These are phyloP conservation scores for Hypsizygus ulmarius DNA, from an alignment of 1,284 basidiomycete species.

Conservation along the genomic window DNA sequence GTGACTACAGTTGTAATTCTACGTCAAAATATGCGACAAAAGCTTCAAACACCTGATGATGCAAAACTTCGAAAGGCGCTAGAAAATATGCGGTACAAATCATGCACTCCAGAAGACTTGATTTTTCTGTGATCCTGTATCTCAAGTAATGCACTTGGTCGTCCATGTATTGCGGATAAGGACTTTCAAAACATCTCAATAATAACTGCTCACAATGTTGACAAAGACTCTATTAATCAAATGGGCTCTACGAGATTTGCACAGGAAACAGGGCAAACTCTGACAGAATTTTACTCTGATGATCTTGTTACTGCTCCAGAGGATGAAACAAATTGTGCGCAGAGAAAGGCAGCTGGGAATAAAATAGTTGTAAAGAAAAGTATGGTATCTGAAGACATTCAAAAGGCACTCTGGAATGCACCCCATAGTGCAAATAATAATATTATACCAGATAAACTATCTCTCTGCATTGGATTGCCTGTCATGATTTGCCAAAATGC, in stretches of 20 bases:
- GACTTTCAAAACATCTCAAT: slow-evolving; percentile 29
- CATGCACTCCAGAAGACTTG: slow-evolving; percentile 33
- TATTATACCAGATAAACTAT: slow-evolving; percentile 25
- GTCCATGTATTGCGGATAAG: slow-evolving; percentile 13
- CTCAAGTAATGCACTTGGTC: slow-evolving; percentile 4
- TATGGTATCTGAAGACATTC: slow-evolving; percentile 9
- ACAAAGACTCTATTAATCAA: slow-evolving; percentile 31
- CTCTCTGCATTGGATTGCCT: slow-evolving; percentile 31
- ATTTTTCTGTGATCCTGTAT: slow-evolving; percentile 25
- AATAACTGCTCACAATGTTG: slow-evolving; percentile 30
- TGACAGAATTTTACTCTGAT: slow-evolving; percentile 4
- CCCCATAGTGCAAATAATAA: slow-evolving; percentile 9
- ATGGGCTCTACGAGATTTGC: slow-evolving; percentile 1
- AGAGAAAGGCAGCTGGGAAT: slow-evolving; percentile 5
- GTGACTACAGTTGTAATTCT: slow-evolving; percentile 34
- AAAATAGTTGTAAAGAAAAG: not conserved
- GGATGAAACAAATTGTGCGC: slow-evolving; percentile 3
- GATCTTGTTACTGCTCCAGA: slow-evolving; percentile 14
- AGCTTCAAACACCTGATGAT: slow-evolving; percentile 22
- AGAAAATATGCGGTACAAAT: slow-evolving; percentile 32
- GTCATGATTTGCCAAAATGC: slow-evolving; percentile 30
- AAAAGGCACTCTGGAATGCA: slow-evolving; percentile 19
- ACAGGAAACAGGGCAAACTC: not conserved
- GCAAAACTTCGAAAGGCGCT: slow-evolving; percentile 27
- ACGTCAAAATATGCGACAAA: slow-evolving; percentile 36